Base-by-base conservation (phyloP, 2,329 filamentous ascomycete species). In the Alternaria sp. region DNA sequence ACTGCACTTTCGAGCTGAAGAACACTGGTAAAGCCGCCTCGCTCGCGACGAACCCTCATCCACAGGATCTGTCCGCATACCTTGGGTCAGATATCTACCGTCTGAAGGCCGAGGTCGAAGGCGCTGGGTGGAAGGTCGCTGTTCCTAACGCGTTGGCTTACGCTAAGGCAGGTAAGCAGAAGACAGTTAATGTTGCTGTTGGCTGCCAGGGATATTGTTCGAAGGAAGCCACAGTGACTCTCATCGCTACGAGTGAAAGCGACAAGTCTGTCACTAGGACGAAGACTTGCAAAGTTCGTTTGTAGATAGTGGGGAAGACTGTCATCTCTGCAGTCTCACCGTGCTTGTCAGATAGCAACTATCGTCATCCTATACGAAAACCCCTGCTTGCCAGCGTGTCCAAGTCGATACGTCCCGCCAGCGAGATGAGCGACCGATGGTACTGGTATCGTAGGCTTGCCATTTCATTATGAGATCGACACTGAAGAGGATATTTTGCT, bases 41-140 rank as follows among this genome's bases (percentile, higher is more conserved):
- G 2, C 69, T 69, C n/a, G 50, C 57, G 5, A 68, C 64, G 0
- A 66, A 59, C 6, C 58, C 61, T 1, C 77, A 79, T 25, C 74
- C 75, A 0, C 77, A 78, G 52, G 78, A 84, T 60, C 66, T 83
- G 2, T 75, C 81, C 0, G 71, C 70, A 12, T 83, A 83, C 62
- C 68, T 84, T 5, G 74, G 71, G 6, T 82, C 79, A 2, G 84
- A 86, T 49, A 81, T 86, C 26, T 86, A 83, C 72, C 77, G 84
- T 11, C 72, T 86, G n/a, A 78, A 74, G 17, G 83, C 83, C 1
- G 67, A 76, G 51, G 78, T 86, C 4, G 77, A 82, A 6, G 81
- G 81, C 12, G 72, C 79, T 3, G 85, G 85, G 0, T 86, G 84
- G 85, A 75, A 72, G 9, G 81, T 83, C 1, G 82, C 78, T 58